Evolutionary conservation across 2,329 filamentous ascomycete species (phyloP), one percentile per base, ranked within the genome.

Genomic region (Phaeophleospora eucalypticola): DNA sequence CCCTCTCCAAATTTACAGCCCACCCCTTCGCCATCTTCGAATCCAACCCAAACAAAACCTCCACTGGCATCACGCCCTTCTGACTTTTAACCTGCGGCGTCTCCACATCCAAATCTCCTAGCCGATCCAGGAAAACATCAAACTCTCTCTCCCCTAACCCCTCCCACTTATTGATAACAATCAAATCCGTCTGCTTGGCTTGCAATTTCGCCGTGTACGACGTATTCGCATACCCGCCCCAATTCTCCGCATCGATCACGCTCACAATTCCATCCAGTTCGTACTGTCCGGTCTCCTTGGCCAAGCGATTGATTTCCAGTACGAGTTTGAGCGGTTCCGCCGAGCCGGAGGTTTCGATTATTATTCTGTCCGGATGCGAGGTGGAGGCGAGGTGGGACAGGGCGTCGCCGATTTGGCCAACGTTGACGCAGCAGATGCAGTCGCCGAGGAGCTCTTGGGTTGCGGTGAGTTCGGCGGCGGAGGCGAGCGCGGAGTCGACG

Each of bases 361-460:
- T 82, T 68, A 98, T 93, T 45, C 93, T 81, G 65, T 96, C 87
- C 0, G 89, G 91, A 0, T 55, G 47, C 37, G 78, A 71, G 32
- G 77, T 71, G 19, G 72, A 68, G 41, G 80, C 79, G 34, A 98
- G 82, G 62, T 93, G 83, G 36, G 79, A 71, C 15, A 98, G 82
- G 1, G 91, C 90, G 39, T 86, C 82, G 49, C 82, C 81, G 6
- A 98, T 81, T 68, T 95, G 88, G 14, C 93, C 93, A 51, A 98
- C 91, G 19, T 97, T 84, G 66, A 97, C 97, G 74, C 93, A 98
- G 79, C 93, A 98, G 69, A 98, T 97, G 72, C 93, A 97, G 57
- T 91, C 93, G 67, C 95, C 95, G 44, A 98, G 83, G 1, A 98
- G 79, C 69, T 98, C 93, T 60, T 87, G 86, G 3, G 95, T 90